Percentiles rank a stretch among this genome's conserved stretches.
Conservation (phyloP, 2,329 filamentous ascomycete species). For the Colletotrichum viniferum region DNA sequence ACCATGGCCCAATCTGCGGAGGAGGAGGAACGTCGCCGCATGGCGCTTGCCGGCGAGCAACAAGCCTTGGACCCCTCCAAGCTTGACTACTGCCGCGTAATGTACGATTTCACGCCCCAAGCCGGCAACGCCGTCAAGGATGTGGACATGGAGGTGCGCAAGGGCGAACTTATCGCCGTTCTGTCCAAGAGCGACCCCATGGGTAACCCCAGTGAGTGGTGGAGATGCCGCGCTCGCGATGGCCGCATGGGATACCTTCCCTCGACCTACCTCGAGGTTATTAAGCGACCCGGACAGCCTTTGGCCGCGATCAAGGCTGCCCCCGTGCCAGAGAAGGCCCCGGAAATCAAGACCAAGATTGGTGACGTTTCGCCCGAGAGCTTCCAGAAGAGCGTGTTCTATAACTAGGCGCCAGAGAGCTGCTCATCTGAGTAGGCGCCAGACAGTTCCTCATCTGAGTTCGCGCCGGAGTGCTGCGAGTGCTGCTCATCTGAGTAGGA, state of each 20-base stretch:
- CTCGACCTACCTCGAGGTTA: conserved; percentile 84
- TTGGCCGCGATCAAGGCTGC: conserved; percentile 58
- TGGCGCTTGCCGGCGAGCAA: conserved; percentile 46
- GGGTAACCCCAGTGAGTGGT: conserved; percentile 95
- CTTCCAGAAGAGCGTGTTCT: conserved; percentile 65
- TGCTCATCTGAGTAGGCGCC: neutral
- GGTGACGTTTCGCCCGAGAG: conserved; percentile 58
- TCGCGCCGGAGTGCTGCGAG: too few relatives aligned
- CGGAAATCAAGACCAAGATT: conserved; percentile 47
- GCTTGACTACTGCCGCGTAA: conserved; percentile 92
- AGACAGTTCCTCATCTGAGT: too few relatives aligned
- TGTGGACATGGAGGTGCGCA: conserved; percentile 89
- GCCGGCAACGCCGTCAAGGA: conserved; percentile 64
- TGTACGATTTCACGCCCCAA: conserved; percentile 93
- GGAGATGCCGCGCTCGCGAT: conserved; percentile 90
- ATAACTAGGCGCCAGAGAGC: conserved; percentile 44
- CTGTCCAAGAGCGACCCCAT: conserved; percentile 91
- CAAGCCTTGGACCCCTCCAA: conserved; percentile 81
- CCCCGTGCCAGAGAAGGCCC: conserved; percentile 30
- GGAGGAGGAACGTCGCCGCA: conserved; percentile 72
- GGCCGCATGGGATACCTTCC: conserved; percentile 92
- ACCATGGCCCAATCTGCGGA: conserved; percentile 83
- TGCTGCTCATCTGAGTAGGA: too few relatives aligned
- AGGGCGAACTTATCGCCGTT: conserved; percentile 94
- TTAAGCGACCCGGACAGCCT: conserved; percentile 56